These are phyloP conservation scores for Cotoneaster glaucophyllus DNA, from an alignment of 306 rosid species.

Conservation along the genomic window DNA sequence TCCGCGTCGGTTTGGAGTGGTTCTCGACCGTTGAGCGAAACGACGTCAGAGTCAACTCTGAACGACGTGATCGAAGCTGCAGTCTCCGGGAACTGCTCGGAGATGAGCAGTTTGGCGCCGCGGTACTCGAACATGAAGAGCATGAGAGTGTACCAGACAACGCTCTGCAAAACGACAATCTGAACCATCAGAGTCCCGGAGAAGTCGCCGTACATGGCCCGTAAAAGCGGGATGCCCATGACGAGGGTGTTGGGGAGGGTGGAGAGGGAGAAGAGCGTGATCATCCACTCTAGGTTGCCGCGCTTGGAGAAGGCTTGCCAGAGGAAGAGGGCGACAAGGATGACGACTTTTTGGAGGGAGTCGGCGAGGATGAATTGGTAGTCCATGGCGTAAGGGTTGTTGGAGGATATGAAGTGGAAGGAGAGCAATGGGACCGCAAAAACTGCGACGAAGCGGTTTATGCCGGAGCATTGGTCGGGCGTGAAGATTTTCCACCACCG, in stretches of 20 bases:
- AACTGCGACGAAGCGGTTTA: conserved; percentile 75
- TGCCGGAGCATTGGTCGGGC: conserved; percentile 81
- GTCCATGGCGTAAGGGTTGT: conserved; percentile 71
- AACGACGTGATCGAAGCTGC: conserved; percentile 77
- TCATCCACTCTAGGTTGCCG: conserved; percentile 66
- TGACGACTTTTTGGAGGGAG: conserved; percentile 63
- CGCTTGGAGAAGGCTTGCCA: conserved; percentile 62
- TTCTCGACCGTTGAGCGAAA: conserved; percentile 71
- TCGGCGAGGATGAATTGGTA: conserved; percentile 82
- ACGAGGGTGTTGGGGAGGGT: conserved; percentile 86
- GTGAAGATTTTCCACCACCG: conserved; percentile 87
- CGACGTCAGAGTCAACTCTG: conserved; percentile 67
- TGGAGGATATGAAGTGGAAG: conserved; percentile 77
- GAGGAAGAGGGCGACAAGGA: conserved; percentile 51
- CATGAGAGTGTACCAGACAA: conserved; percentile 83
- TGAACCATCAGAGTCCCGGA: conserved; percentile 75
- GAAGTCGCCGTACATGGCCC: conserved; percentile 78
- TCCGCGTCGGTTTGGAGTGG: conserved; percentile 62
- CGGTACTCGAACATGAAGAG: conserved; percentile 74
- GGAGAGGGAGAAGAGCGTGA: conserved; percentile 80
- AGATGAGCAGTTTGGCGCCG: conserved; percentile 67
- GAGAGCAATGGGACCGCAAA: conserved; percentile 81
- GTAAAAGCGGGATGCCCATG: conserved; percentile 76
- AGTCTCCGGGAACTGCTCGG: conserved; percentile 75
- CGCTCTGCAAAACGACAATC: conserved; percentile 76